Conservation (phyloP, 345 rosid genomes). For the Lepidium sativum region DNA sequence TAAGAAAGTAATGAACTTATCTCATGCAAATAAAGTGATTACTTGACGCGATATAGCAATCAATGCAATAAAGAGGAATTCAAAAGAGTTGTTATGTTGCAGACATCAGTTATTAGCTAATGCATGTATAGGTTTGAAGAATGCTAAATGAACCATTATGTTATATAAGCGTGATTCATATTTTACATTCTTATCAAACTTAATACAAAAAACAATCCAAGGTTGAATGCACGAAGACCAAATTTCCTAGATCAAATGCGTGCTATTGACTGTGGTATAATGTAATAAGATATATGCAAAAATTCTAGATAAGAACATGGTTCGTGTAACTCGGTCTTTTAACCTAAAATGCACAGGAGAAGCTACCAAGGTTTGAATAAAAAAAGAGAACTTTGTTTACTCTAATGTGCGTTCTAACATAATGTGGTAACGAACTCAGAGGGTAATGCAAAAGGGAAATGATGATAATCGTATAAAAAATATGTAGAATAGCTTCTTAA, state of each 20-base stretch:
- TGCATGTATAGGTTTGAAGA: neutral
- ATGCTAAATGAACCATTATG: neutral
- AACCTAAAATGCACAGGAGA: neutral
- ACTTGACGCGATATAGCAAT: neutral
- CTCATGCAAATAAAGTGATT: neutral
- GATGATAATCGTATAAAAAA: neutral
- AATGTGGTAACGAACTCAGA: neutral
- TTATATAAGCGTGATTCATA: neutral
- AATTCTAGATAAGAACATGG: neutral
- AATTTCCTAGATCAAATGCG: neutral
- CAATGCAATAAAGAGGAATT: neutral
- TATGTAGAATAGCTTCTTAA: constrained; percentile 1
- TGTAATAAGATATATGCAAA: neutral
- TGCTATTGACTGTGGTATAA: neutral
- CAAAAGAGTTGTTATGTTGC: neutral
- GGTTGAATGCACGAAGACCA: neutral
- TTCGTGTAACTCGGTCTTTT: neutral
- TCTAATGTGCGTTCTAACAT: neutral
- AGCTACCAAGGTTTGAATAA: neutral
- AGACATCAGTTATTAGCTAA: neutral
- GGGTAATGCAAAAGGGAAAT: neutral
- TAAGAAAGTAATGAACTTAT: neutral
- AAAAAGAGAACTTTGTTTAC: neutral
- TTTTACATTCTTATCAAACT: neutral
- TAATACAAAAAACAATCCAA: neutral